Evolutionary conservation across 495 filamentous ascomycete genomes (phyloP), one percentile per base, ranked within the genome.

Genomic region (Aspergillus panamensis): DNA sequence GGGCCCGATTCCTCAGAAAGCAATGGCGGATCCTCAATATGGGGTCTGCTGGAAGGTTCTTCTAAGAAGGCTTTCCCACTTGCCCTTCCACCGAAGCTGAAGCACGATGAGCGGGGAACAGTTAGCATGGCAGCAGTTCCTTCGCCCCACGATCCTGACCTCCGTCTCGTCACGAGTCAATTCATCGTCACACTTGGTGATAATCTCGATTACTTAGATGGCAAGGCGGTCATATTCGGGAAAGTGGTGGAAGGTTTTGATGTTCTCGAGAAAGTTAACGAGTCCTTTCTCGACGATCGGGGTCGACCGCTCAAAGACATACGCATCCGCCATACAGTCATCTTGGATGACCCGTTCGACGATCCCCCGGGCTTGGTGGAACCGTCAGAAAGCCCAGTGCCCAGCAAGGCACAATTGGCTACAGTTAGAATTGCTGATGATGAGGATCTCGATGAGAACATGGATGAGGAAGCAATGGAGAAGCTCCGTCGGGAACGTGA

Each of bases 221-320:
- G 89, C 55, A 94, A 92, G 66, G 90, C 88, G 1, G 90, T 90
- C n/a, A 88, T 96, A 42, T 97, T 96, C 73, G 92, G 92, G 31
- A 90, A 92, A 60, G 91, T 96, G 0, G 92, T 93, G 0, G 92
- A 97, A 72, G 92, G 92, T 1, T 96, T 96, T 57, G 92, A 96
- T 73, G 84, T 82, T 16, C 70, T 97, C 53, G 92, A 97, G 70
- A 95, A 92, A 75, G 93, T 97, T 77, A 96, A 97, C 71, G 83
- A 84, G 43, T 80, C 89, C 14, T 95, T 96, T 57, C 84, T 90
- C 55, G 92, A 97, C 69, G 85, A 91, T 44, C 82, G 84, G 16
- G 90, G 90, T 42, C 82, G 90, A 54, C 92, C 92, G 14, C 76
- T 97, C 48, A 91, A 86, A 63, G 92, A 97, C 74, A 96, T 97